phyloP scores from a whole-genome alignment of 163 green algal species.

The Prototheca wickerhamii region DNA sequence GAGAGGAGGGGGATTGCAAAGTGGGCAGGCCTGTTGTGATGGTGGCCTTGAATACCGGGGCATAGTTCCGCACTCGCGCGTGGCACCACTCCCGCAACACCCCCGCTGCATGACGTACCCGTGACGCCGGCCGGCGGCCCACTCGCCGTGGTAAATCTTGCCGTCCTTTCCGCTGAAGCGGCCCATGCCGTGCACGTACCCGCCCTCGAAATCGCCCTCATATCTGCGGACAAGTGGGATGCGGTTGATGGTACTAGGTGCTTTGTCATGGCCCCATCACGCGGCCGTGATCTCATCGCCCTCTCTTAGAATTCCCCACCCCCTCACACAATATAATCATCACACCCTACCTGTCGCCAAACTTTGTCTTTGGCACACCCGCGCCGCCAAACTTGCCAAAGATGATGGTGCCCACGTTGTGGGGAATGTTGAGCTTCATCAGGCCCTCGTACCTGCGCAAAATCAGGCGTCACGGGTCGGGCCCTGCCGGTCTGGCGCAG shows the following conservation, averaged over 20 bases:
- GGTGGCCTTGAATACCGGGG: no score
- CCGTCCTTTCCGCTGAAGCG: slow-evolving; percentile 56
- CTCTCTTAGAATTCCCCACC: neutral
- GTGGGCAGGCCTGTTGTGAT: neutral
- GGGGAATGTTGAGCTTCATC: slow-evolving; percentile 58
- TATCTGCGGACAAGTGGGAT: slow-evolving; percentile 37
- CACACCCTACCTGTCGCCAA: slow-evolving; percentile 48
- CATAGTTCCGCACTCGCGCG: neutral
- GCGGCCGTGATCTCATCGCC: no score
- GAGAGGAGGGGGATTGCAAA: neutral
- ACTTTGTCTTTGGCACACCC: slow-evolving; percentile 56
- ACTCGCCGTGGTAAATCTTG: slow-evolving; percentile 79
- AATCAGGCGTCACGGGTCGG: neutral
- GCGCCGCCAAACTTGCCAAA: slow-evolving; percentile 72
- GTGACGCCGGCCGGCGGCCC: slow-evolving; percentile 60
- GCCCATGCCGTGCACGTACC: slow-evolving; percentile 77
- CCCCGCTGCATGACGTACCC: slow-evolving; percentile 36
- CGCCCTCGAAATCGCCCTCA: slow-evolving; percentile 80
- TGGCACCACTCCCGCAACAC: neutral
- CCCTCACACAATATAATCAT: neutral
- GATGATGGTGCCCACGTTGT: slow-evolving; percentile 74
- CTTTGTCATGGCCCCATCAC: no score
- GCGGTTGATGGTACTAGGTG: no score
- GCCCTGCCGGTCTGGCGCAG: neutral
- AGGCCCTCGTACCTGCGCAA: slow-evolving; percentile 80